Conservation (phyloP, 2,329 filamentous ascomycete species). For the Thelonectria blattea region DNA sequence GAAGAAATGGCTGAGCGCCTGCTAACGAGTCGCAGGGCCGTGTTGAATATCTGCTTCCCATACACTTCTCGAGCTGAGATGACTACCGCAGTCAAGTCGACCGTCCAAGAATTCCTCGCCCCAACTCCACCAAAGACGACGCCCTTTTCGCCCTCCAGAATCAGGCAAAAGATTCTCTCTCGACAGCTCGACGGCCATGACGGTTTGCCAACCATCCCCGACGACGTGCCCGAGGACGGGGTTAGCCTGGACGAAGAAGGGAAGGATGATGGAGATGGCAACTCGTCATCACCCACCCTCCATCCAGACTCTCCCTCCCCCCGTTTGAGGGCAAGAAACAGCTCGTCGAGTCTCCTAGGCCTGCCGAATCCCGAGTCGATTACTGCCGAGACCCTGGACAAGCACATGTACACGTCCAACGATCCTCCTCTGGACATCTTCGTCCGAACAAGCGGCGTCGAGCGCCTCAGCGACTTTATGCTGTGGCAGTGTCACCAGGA, state of each 20-base stretch:
- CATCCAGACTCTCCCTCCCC: slow-evolving; percentile 60
- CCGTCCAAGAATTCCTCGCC: slow-evolving; percentile 84
- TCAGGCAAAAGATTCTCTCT: slow-evolving; percentile 82
- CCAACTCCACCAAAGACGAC: slow-evolving; percentile 70
- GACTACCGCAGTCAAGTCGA: slow-evolving; percentile 84
- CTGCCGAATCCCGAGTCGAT: slow-evolving; percentile 83
- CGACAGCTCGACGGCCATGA: slow-evolving; percentile 61
- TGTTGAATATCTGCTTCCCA: slow-evolving; percentile 94
- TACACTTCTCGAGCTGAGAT: slow-evolving; percentile 98
- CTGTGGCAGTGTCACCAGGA: slow-evolving; percentile 96
- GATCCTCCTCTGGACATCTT: slow-evolving; percentile 90
- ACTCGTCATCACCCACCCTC: slow-evolving; percentile 67
- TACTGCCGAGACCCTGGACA: slow-evolving; percentile 78
- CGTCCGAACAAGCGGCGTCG: slow-evolving; percentile 90
- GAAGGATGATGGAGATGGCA: slow-evolving; percentile 55
- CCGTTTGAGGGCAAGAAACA: slow-evolving; percentile 41
- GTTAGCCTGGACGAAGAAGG: slow-evolving; percentile 50
- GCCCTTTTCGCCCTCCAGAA: slow-evolving; percentile 86
- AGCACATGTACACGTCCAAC: slow-evolving; percentile 86
- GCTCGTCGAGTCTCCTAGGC: slow-evolving; percentile 45
- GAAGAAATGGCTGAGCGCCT: neutral
- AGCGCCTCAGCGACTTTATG: slow-evolving; percentile 96
- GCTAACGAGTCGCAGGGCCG: slow-evolving; percentile 48
- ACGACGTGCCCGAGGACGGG: slow-evolving; percentile 52
- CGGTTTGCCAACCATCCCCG: slow-evolving; percentile 55